These are phyloP conservation scores for Carpinus viminea DNA, from an alignment of 306 rosid genomes.

Conservation along the genomic window DNA sequence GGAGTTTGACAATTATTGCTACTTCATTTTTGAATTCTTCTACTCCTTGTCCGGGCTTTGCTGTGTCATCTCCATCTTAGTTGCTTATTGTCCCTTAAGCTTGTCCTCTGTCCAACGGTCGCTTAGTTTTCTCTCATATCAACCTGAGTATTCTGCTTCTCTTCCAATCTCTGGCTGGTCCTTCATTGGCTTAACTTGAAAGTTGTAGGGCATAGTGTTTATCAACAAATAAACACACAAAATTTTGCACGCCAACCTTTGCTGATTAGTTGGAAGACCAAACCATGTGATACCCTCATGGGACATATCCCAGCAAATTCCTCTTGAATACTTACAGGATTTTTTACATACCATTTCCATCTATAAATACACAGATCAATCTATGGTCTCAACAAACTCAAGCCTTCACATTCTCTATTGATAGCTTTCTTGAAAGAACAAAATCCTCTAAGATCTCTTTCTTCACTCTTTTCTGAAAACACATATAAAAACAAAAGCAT, in stretches of 20 bases:
- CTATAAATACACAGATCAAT: not conserved
- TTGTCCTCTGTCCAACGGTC: no score
- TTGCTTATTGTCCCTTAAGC: no score
- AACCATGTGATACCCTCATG: conserved; percentile 8
- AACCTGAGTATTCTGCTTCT: not conserved
- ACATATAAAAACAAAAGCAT: not conserved
- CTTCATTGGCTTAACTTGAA: not conserved
- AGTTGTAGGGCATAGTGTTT: not conserved
- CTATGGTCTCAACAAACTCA: not conserved
- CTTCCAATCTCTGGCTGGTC: not conserved
- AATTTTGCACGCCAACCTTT: not conserved
- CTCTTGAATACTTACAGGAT: not conserved
- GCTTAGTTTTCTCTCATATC: not conserved
- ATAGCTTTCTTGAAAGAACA: not conserved
- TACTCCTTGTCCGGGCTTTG: no score
- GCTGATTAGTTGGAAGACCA: conserved; percentile 7
- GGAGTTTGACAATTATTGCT: no score
- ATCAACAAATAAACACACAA: not conserved
- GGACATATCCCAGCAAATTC: not conserved
- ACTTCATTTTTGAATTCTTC: no score
- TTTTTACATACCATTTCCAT: not conserved
- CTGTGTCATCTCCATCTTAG: no score
- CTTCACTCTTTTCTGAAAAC: not conserved
- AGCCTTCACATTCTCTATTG: not conserved
- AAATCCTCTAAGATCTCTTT: not conserved